Evolutionary conservation across 2,329 filamentous ascomycete genomes (phyloP).

Genomic region (Verticillium tricorpus): DNA sequence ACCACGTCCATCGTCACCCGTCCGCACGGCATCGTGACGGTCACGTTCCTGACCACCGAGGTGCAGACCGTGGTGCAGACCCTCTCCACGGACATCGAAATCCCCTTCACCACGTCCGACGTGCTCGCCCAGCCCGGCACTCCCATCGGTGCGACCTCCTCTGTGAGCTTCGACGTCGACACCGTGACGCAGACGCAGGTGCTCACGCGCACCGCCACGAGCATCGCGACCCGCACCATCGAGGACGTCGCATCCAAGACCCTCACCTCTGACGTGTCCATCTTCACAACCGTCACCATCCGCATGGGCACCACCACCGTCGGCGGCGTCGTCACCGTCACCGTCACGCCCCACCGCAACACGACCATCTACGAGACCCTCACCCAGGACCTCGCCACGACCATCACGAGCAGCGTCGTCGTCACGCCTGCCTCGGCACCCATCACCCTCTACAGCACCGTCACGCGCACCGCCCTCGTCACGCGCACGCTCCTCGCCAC

Average conservation of each 20-base stretch:
- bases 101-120: neutral
- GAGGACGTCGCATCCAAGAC: neutral
- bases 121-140: neutral
- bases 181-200: conserved; percentile 2
- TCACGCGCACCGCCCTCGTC: conserved; percentile 6
- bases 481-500: conserved; percentile 20
- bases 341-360: neutral
- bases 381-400: neutral
- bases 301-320: conserved; percentile 4
- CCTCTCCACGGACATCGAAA: neutral
- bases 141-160: neutral
- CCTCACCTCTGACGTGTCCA: neutral
- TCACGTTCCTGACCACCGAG: neutral
- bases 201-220: conserved; percentile 3
- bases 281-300: conserved; percentile 6
- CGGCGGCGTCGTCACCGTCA: conserved; percentile 6
- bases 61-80: neutral
- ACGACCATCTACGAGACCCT: neutral
- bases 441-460: conserved; percentile 4
- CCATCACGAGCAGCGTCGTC: neutral
- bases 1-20: neutral
- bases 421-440: conserved; percentile 2
- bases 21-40: neutral
- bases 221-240: neutral
- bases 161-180: neutral